Conservation (phyloP, 306 rosid species). For the Cicer cuneatum region DNA sequence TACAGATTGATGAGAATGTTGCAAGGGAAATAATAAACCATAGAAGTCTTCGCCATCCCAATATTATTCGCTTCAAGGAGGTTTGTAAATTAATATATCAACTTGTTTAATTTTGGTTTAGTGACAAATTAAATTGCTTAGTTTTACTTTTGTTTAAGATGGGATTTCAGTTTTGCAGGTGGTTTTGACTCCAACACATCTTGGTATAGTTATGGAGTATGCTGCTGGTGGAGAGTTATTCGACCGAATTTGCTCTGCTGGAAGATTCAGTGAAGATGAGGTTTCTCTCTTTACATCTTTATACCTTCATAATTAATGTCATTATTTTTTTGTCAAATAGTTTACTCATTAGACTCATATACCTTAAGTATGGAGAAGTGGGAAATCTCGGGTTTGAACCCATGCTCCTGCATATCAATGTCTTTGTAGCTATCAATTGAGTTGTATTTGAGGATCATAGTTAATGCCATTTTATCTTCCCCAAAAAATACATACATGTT, state of each 20-base stretch:
- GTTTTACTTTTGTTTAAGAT: constrained; percentile 28
- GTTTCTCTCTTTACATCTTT: constrained; percentile 34
- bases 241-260: constrained; percentile 77
- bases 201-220: constrained; percentile 88
- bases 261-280: constrained; percentile 92
- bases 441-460: too few species aligned
- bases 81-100: constrained; percentile 42
- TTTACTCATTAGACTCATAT: too few species aligned
- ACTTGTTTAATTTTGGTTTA: constrained; percentile 18
- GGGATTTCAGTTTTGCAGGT: constrained; percentile 60
- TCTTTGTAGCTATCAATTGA: too few species aligned
- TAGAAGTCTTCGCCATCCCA: constrained; percentile 80
- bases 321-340: background rate
- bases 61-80: constrained; percentile 84
- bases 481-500: background rate
- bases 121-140: background rate
- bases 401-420: too few species aligned
- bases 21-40: constrained; percentile 87
- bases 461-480: constrained; percentile 26
- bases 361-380: too few species aligned
- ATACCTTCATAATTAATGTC: background rate
- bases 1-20: constrained; percentile 83
- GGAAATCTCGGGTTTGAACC: too few species aligned
- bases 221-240: constrained; percentile 93
- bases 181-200: constrained; percentile 86